Conservation (phyloP, 768 basidiomycete species). For the Coprinopsis marcescibilis region DNA sequence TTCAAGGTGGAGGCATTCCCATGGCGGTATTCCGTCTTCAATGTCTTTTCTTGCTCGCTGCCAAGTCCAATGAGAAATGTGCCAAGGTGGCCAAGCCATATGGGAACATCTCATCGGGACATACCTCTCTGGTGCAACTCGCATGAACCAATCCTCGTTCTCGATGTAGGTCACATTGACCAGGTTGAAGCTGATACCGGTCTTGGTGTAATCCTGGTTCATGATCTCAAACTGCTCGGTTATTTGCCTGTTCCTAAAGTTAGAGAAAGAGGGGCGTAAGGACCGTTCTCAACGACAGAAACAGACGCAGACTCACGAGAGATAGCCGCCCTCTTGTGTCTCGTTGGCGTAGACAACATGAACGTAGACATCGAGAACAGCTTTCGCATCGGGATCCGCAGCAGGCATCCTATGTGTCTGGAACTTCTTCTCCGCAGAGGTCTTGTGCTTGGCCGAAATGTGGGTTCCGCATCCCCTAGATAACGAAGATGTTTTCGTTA, state of each 20-base stretch:
- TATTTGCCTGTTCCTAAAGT: constrained; percentile 25
- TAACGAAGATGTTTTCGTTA: no score
- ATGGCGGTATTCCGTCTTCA: constrained; percentile 37
- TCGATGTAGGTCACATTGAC: constrained; percentile 36
- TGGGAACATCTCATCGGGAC: constrained; percentile 2
- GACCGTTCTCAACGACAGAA: neutral
- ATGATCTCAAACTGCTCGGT: constrained; percentile 31
- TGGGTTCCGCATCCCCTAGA: constrained; percentile 32
- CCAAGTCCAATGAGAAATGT: neutral
- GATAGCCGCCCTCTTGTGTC: constrained; percentile 32
- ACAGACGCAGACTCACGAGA: constrained; percentile 26
- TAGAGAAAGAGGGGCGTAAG: constrained; percentile 4
- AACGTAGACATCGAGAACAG: constrained; percentile 35
- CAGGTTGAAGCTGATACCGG: constrained; percentile 35
- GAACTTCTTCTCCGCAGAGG: constrained; percentile 34
- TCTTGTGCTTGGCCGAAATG: constrained; percentile 26
- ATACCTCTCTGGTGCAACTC: constrained; percentile 30
- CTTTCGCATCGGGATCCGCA: constrained; percentile 21
- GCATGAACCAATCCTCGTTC: constrained; percentile 43
- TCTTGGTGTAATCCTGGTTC: constrained; percentile 35
- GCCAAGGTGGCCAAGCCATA: neutral
- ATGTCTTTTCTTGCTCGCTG: constrained; percentile 26
- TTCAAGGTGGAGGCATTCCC: constrained; percentile 40
- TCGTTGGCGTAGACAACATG: constrained; percentile 38
- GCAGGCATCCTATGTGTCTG: constrained; percentile 25